Evolutionary conservation across 768 basidiomycete species (phyloP).

Genomic region (Tulasnella sp.): DNA sequence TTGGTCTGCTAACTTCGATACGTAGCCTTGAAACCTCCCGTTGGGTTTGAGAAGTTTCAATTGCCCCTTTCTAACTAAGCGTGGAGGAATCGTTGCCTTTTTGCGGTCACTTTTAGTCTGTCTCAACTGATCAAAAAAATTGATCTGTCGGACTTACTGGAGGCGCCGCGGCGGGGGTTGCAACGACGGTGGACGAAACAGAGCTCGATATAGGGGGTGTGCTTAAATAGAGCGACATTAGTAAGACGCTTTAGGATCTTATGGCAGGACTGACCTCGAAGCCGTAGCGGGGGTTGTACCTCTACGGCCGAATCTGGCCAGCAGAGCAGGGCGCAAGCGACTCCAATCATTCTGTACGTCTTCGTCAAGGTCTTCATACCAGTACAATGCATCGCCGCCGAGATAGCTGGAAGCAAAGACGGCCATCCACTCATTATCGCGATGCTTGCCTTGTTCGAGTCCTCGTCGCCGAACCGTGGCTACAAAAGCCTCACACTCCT

Average conservation of each 20-base stretch:
- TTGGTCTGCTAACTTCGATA: not conserved
- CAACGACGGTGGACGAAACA: not conserved
- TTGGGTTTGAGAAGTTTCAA: not conserved
- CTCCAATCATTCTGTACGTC: not conserved
- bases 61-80: not conserved
- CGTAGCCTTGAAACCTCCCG: not conserved
- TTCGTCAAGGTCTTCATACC: not conserved
- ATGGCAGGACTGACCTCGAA: not conserved
- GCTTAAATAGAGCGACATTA: not conserved
- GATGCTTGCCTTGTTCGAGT: not conserved
- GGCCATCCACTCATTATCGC: conserved; percentile 9
- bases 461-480: not conserved
- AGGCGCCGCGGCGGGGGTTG: not conserved
- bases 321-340: not conserved
- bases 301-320: not conserved
- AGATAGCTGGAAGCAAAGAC: not conserved
- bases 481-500: not conserved
- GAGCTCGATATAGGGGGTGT: not conserved
- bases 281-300: not conserved
- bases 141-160: not conserved
- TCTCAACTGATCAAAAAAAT: too few species aligned
- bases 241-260: not conserved
- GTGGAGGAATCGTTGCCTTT: not conserved
- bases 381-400: not conserved
- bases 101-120: not conserved